phyloP scores from a whole-genome alignment of 176 grass and related monocot species.

The Avena eriantha region DNA sequence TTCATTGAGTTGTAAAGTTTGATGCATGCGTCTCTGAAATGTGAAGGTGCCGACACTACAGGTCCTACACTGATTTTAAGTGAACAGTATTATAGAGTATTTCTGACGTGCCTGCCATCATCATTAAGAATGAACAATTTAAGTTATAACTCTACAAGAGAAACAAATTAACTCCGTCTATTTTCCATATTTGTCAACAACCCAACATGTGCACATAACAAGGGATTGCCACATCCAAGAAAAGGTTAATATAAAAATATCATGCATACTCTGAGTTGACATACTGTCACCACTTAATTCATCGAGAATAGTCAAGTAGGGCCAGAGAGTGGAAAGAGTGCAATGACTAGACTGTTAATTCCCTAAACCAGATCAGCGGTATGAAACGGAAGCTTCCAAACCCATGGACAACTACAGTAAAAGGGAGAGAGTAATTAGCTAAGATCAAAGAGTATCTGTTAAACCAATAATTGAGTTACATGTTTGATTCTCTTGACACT shows the following conservation, averaged over 20 bases:
- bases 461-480: neutral
- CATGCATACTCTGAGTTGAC: neutral
- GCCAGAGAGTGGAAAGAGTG: neutral
- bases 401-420: neutral
- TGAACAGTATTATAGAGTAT: neutral
- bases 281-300: neutral
- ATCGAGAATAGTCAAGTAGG: neutral
- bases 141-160: slow-evolving; percentile 1
- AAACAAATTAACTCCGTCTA: neutral
- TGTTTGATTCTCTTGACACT: neutral
- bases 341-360: neutral
- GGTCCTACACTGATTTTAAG: neutral
- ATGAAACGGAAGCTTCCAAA: neutral
- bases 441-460: neutral
- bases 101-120: neutral
- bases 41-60: neutral
- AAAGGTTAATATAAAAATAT: neutral
- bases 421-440: neutral
- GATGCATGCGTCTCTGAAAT: neutral
- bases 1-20: neutral
- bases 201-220: neutral
- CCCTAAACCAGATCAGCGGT: neutral
- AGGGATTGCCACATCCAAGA: neutral
- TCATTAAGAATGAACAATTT: neutral
- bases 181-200: neutral